Base-by-base conservation (phyloP, 768 basidiomycete genomes). In the Mrakia gelida region DNA sequence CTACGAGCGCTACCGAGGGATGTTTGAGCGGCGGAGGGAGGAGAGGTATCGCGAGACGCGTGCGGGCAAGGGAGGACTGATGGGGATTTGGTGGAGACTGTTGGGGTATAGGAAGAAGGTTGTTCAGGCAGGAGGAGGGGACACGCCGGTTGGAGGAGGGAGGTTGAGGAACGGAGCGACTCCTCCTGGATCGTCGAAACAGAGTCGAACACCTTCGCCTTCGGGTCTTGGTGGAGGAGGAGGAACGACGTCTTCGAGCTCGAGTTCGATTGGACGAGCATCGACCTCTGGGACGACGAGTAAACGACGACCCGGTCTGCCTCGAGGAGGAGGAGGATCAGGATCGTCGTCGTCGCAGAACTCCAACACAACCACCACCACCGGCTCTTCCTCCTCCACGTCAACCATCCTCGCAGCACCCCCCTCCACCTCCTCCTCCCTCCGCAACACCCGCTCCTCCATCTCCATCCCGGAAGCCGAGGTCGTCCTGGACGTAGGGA, bases 1-100 rank as follows among this genome's bases (percentile, higher is more conserved):
- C 0, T 99, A 99, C 85, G 95, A 98, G 84, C 89, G 93, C 23
- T 94, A 98, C 84, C 89, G 96, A 30, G 86, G 90, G 13, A 90
- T 90, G 43, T 98, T 97, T 84, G 96, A 98, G 85, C 86, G 90
- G 72, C 87, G 88, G 80, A 85, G 93, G 34, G 90, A 90, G 79
- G 91, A 91, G 81, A 87, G 88, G 75, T 88, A 89, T 80, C 86
- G 88, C 38, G 80, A 81, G 75, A 32, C 70, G 43, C 49, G 78
- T n/a, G 78, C 78, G 26, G 32, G 43, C 7, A 59, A 78, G 38
- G 52, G 23, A 9, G 77, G 77, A 1, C 72, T 78, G 21, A 45
- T 54, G 18, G 77, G 77, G 28, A 32, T 72, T 2, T 75, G 75
- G 78, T 75, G 78, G 75, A 23, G 74, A 32, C 15, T 71, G 26